Conservation (phyloP, 371 early-diverging fungal species). For the Rhizomucor miehei region DNA sequence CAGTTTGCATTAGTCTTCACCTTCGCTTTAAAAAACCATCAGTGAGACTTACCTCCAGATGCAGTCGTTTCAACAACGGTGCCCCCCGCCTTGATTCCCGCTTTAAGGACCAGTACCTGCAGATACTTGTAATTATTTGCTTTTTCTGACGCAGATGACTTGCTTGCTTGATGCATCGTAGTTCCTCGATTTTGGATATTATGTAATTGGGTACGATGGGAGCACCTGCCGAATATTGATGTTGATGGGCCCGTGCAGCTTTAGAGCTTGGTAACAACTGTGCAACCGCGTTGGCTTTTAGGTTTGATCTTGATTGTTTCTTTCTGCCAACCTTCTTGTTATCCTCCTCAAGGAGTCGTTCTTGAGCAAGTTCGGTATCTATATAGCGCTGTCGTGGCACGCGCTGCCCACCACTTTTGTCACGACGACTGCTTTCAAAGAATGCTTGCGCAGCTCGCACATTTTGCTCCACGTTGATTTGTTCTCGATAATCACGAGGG, state of each 20-base stretch:
- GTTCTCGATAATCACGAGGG: conserved; percentile 67
- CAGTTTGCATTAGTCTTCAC: not conserved
- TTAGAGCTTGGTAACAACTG: conserved; percentile 48
- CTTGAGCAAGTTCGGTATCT: not conserved
- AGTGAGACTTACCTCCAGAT: conserved; percentile 69
- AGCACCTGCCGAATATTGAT: conserved; percentile 53
- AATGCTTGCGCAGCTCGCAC: conserved; percentile 36
- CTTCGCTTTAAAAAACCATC: not conserved
- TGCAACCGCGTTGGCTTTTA: conserved; percentile 19
- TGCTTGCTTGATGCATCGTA: conserved; percentile 37
- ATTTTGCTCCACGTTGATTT: conserved; percentile 44
- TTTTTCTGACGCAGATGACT: conserved; percentile 47
- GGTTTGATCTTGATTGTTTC: conserved; percentile 5
- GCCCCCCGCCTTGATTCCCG: conserved; percentile 85
- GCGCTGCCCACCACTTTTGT: conserved; percentile 5
- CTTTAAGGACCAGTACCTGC: conserved; percentile 94
- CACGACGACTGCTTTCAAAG: conserved; percentile 14
- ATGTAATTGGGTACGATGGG: conserved; percentile 73
- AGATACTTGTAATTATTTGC: conserved; percentile 62
- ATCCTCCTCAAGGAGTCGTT: conserved; percentile 22
- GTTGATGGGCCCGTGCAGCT: conserved; percentile 62
- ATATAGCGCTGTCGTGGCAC: conserved; percentile 2
- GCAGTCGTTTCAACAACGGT: conserved; percentile 91
- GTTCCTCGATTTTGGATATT: conserved; percentile 57
- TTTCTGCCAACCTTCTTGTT: conserved; percentile 16